A percentile compares a stretch with the other conserved stretches of the same genome.
phyloP scores from a whole-genome alignment of 2,329 filamentous ascomycete genomes.

The Mycosphaerella sp. region DNA sequence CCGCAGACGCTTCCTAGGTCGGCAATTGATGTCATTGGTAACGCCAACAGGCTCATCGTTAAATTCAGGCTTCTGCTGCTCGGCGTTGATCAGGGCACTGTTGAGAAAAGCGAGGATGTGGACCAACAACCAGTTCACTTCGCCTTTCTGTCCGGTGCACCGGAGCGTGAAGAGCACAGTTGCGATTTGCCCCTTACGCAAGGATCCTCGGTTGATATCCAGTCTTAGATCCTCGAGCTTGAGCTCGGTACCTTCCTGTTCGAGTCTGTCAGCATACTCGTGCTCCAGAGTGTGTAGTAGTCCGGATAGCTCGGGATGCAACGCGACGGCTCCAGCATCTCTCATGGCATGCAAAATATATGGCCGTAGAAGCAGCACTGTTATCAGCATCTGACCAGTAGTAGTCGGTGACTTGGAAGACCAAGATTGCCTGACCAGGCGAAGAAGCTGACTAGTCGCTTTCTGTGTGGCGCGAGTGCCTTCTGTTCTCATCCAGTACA shows the following conservation, averaged over 20 bases:
- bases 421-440: constrained; percentile 72
- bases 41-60: constrained; percentile 14
- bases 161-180: constrained; percentile 21
- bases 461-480: constrained; percentile 57
- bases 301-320: constrained; percentile 49
- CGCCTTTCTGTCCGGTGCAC: constrained; percentile 24
- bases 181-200: constrained; percentile 10
- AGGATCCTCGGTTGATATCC: constrained; percentile 26
- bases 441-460: constrained; percentile 57
- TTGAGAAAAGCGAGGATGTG: constrained; percentile 37
- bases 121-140: constrained; percentile 36
- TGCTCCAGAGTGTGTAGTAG: constrained; percentile 64
- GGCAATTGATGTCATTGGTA: constrained; percentile 12
- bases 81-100: constrained; percentile 8
- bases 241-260: constrained; percentile 56
- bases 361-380: constrained; percentile 55
- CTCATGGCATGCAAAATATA: constrained; percentile 36
- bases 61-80: background rate
- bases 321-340: constrained; percentile 13
- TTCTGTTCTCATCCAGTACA: constrained; percentile 62
- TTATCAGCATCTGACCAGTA: constrained; percentile 58
- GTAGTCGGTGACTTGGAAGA: constrained; percentile 34
- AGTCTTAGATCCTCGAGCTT: constrained; percentile 67
- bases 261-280: constrained; percentile 69
- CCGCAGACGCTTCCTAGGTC: constrained; percentile 36